Conservation (phyloP, 2,329 filamentous ascomycete species). For the Chalaropsis thielavioides region DNA sequence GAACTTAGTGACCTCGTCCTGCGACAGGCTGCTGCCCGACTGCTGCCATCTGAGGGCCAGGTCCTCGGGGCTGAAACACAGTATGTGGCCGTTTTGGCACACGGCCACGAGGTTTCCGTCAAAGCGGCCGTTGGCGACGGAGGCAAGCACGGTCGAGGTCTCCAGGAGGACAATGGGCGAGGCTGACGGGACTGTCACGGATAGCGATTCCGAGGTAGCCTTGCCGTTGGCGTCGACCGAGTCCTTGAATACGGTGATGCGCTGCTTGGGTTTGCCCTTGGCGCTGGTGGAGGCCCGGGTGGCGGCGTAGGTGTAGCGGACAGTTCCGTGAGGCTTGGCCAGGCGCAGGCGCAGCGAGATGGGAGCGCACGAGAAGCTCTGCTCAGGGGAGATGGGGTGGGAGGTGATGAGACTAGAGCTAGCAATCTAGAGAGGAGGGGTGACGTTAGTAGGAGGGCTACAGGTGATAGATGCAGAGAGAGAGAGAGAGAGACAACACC, state of each 20-base stretch:
- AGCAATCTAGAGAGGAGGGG: constrained; percentile 33
- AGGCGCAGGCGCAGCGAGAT: constrained; percentile 42
- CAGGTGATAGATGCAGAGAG: neutral
- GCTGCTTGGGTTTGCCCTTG: constrained; percentile 25
- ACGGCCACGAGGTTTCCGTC: constrained; percentile 35
- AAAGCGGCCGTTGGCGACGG: constrained; percentile 9
- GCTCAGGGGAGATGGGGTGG: constrained; percentile 51
- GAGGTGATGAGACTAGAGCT: constrained; percentile 49
- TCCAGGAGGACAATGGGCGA: constrained; percentile 22
- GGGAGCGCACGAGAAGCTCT: constrained; percentile 47
- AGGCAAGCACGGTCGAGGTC: constrained; percentile 14
- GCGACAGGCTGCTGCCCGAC: constrained; percentile 30
- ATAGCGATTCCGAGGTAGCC: constrained; percentile 36
- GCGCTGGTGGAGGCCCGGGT: constrained; percentile 31
- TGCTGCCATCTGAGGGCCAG: constrained; percentile 35
- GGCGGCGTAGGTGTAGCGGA: constrained; percentile 47
- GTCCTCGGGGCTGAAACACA: constrained; percentile 44
- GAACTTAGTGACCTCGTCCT: constrained; percentile 26
- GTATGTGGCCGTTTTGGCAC: constrained; percentile 44
- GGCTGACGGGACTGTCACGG: constrained; percentile 30
- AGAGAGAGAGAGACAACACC: no score
- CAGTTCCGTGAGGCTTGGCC: constrained; percentile 33
- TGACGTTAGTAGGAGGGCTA: constrained; percentile 18
- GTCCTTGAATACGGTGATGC: constrained; percentile 47
- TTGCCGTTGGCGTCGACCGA: constrained; percentile 36